Evolutionary conservation across 2,329 filamentous ascomycete genomes (phyloP).

Genomic region (Fusarium sp.): DNA sequence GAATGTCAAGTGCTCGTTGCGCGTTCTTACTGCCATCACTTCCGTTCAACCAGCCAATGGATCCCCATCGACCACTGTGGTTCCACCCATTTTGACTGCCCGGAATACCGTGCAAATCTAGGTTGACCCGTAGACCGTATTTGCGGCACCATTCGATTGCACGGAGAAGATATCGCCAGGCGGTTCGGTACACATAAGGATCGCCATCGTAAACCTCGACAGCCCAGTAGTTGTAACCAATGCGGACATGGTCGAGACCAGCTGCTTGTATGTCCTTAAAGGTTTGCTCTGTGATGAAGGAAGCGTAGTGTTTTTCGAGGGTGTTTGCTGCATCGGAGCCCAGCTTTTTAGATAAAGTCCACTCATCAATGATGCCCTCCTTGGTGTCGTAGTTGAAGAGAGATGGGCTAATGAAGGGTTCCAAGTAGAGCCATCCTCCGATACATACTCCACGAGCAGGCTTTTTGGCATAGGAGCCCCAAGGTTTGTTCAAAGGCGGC

Average conservation of each 20-base stretch:
- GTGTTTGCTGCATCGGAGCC: constrained; percentile 74
- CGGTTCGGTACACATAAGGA: constrained; percentile 86
- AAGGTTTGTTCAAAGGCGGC: constrained; percentile 79
- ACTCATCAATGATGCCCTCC: constrained; percentile 86
- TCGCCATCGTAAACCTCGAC: constrained; percentile 87
- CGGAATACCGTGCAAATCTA: constrained; percentile 91
- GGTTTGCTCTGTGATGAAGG: constrained; percentile 86
- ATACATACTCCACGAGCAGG: constrained; percentile 93
- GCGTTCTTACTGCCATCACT: constrained; percentile 83
- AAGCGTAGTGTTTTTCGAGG: constrained; percentile 92
- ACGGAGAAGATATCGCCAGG: constrained; percentile 93
- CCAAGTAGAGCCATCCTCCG: constrained; percentile 92
- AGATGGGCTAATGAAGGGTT: constrained; percentile 96
- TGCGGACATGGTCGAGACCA: constrained; percentile 96
- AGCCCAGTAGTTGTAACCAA: constrained; percentile 96
- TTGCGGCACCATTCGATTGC: constrained; percentile 95
- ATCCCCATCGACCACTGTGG: constrained; percentile 86
- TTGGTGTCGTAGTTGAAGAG: constrained; percentile 78
- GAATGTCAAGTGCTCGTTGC: constrained; percentile 86
- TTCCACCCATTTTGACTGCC: constrained; percentile 99
- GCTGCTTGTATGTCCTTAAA: constrained; percentile 88
- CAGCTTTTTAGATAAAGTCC: constrained; percentile 79
- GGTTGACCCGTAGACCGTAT: constrained; percentile 90
- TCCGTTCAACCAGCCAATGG: constrained; percentile 92
- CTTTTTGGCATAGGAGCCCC: constrained; percentile 80